Evolutionary conservation across 192 early-diverging fungal species (phyloP).

Genomic region (Backusella tuberculispora): DNA sequence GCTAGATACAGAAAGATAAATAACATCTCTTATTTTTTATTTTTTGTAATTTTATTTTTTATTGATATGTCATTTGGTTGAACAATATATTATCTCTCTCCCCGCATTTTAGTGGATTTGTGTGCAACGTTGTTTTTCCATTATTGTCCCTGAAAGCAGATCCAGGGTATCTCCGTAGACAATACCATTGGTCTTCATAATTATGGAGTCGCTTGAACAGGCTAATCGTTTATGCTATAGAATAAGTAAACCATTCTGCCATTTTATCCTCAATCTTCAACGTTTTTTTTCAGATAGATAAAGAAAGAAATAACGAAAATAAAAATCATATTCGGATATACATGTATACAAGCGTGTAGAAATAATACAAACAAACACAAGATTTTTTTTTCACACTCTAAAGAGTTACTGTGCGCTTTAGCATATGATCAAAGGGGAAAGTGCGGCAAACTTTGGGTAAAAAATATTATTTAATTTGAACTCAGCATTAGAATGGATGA

Average conservation of each 20-base stretch:
- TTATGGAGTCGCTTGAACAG: background rate
- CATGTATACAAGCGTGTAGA: too few relatives aligned
- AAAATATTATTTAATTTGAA: background rate
- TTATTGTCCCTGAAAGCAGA: conserved; percentile 11
- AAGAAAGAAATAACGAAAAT: background rate
- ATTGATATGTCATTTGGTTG: background rate
- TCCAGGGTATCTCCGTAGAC: background rate
- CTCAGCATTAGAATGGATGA: background rate
- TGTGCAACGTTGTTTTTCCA: conserved; percentile 9
- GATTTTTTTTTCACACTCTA: background rate
- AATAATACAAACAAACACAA: background rate
- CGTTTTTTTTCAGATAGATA: background rate
- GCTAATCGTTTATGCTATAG: conserved; percentile 22
- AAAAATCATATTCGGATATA: background rate
- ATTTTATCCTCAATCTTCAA: background rate
- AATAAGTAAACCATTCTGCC: background rate
- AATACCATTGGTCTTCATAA: conserved; percentile 6
- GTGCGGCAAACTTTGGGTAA: conserved; percentile 21
- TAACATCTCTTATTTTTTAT: background rate
- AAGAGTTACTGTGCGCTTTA: background rate
- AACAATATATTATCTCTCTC: background rate
- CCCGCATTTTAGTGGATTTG: conserved; percentile 6
- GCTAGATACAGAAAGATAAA: background rate
- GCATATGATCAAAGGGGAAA: background rate
- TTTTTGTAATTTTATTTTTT: background rate